phyloP scores from a whole-genome alignment of 306 rosid species.

The Clitoria ternatea region DNA sequence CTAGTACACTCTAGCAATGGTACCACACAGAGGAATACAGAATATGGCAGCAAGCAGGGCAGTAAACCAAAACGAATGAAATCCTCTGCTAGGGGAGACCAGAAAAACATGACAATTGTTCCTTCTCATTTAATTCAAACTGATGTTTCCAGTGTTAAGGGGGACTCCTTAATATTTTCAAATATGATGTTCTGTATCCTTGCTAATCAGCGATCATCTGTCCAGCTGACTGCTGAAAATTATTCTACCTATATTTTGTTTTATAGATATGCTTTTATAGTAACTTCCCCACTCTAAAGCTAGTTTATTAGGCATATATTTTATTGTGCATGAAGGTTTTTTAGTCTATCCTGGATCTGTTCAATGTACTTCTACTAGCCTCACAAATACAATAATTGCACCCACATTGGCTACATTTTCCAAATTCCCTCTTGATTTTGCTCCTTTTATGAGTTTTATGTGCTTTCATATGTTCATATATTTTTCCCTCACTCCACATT shows the following conservation, averaged over 20 bases:
- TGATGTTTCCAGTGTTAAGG: conserved; percentile 80
- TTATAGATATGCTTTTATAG: neutral
- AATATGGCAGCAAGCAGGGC: conserved; percentile 48
- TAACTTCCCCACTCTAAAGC: neutral
- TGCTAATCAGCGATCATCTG: conserved; percentile 3
- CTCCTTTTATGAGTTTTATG: neutral
- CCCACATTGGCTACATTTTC: neutral
- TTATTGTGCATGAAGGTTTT: neutral
- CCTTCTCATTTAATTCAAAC: conserved; percentile 90
- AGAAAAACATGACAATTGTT: conserved; percentile 53
- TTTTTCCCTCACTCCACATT: neutral
- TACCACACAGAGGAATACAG: conserved; percentile 60
- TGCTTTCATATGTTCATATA: conserved; percentile 4
- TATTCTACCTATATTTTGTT: neutral
- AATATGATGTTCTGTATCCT: conserved; percentile 96
- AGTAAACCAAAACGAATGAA: conserved; percentile 43
- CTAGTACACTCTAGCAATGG: conserved; percentile 84
- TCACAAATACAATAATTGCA: neutral
- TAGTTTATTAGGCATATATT: neutral
- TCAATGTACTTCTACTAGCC: neutral
- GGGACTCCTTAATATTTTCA: conserved; percentile 64
- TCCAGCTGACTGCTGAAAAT: conserved; percentile 1
- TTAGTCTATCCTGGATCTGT: neutral
- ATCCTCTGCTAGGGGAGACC: conserved; percentile 54
- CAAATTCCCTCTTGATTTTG: neutral